phyloP scores from a whole-genome alignment of 2,329 filamentous ascomycete species.

The Trichophaea hybrida region DNA sequence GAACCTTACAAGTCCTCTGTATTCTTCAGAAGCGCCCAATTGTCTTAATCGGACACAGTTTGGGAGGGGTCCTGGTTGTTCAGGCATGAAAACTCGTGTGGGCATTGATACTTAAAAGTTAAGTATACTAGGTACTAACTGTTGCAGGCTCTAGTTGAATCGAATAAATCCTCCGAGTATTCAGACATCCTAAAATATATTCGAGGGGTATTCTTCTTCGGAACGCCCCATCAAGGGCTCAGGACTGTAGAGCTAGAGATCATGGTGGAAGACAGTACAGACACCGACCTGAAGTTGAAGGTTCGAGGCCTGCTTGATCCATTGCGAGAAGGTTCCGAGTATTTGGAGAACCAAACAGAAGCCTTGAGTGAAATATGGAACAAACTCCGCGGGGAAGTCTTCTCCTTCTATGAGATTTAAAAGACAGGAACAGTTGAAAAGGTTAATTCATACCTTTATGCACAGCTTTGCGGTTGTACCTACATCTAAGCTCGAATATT shows the following conservation, averaged over 20 bases:
- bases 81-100: neutral
- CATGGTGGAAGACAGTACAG: conserved; percentile 9
- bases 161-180: neutral
- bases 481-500: neutral
- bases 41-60: conserved; percentile 9
- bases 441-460: too few relatives aligned
- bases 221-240: conserved; percentile 9
- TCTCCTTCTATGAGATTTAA: conserved; percentile 12
- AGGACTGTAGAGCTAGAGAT: neutral
- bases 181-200: conserved; percentile 5
- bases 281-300: neutral
- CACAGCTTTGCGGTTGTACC: too few relatives aligned
- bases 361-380: conserved; percentile 6
- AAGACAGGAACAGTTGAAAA: conserved; percentile 2
- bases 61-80: conserved; percentile 5
- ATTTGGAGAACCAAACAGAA: conserved; percentile 8
- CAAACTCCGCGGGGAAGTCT: conserved; percentile 3
- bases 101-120: neutral
- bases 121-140: too few relatives aligned
- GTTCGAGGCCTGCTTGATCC: neutral
- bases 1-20: neutral
- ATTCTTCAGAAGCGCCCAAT: conserved; percentile 2
- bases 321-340: conserved; percentile 6
- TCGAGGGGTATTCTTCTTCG: conserved; percentile 11
- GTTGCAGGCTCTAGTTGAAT: neutral